Evolutionary conservation across 192 early-diverging fungal species (phyloP).

Genomic region (Backusella circina): DNA sequence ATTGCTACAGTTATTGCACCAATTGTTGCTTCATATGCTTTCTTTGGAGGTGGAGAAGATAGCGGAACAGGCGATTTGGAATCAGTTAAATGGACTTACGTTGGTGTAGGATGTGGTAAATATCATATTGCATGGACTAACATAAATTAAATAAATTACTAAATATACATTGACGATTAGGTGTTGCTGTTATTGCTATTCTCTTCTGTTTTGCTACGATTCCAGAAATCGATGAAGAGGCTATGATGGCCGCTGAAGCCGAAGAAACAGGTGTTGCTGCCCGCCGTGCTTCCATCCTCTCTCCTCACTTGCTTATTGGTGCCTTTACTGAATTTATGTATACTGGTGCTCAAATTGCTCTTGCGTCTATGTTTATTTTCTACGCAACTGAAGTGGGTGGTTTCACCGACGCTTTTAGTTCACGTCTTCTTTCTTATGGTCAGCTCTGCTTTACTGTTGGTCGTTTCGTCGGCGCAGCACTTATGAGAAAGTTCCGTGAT

Average conservation of each 20-base stretch:
- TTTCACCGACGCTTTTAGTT: conserved; percentile 7
- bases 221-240: conserved; percentile 41
- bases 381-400: conserved; percentile 21
- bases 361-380: conserved; percentile 34
- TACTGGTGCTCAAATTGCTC: conserved; percentile 31
- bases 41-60: conserved; percentile 20
- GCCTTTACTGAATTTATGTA: conserved; percentile 27
- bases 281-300: conserved; percentile 22
- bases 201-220: conserved; percentile 25
- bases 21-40: conserved; percentile 30
- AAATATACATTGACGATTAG: neutral
- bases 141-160: neutral
- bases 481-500: conserved; percentile 15
- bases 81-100: conserved; percentile 31
- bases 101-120: conserved; percentile 29
- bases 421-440: conserved; percentile 16
- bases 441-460: conserved; percentile 33
- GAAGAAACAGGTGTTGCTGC: conserved; percentile 9
- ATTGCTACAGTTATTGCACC: conserved; percentile 23
- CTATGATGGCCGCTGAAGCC: conserved; percentile 33
- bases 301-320: conserved; percentile 29
- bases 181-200: conserved; percentile 25
- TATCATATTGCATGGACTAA: neutral
- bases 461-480: conserved; percentile 22
- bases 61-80: neutral